These are phyloP conservation scores for Ustilago lituana DNA, from an alignment of 1,284 basidiomycete species.

Conservation along the genomic window DNA sequence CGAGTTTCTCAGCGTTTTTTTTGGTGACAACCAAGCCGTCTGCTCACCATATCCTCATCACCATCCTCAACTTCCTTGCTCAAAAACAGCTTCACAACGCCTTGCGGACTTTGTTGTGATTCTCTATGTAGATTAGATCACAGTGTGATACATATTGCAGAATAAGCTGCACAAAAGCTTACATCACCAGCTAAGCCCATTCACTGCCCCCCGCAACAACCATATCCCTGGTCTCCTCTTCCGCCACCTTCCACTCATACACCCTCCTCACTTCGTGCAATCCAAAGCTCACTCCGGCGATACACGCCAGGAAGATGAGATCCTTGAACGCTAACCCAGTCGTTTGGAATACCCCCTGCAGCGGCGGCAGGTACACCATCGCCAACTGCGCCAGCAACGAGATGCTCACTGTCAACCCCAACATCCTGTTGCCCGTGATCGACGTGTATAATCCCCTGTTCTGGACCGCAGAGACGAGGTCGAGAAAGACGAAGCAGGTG, in stretches of 20 bases:
- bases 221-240: slow-evolving; percentile 20
- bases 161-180: too few species aligned
- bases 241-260: slow-evolving; percentile 72
- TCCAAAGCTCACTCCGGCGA: slow-evolving; percentile 77
- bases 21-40: too few species aligned
- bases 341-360: slow-evolving; percentile 94
- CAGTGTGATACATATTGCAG: too few species aligned
- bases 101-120: too few species aligned
- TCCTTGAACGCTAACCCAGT: slow-evolving; percentile 78
- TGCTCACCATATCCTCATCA: too few species aligned
- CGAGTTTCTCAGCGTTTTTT: too few species aligned
- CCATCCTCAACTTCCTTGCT: too few species aligned
- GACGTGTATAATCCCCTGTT: slow-evolving; percentile 76
- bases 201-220: slow-evolving; percentile 3
- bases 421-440: slow-evolving; percentile 77
- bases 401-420: slow-evolving; percentile 83
- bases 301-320: slow-evolving; percentile 76
- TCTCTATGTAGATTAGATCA: too few species aligned
- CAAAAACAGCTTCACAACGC: too few species aligned
- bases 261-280: slow-evolving; percentile 82
- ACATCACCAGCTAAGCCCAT: too few species aligned
- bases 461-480: slow-evolving; percentile 92
- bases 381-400: slow-evolving; percentile 84
- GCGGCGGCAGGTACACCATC: slow-evolving; percentile 86
- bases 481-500: slow-evolving; percentile 94